These are phyloP conservation scores for Ajuga chamaepitys DNA, from an alignment of 257 asterid genomes.

Conservation along the genomic window DNA sequence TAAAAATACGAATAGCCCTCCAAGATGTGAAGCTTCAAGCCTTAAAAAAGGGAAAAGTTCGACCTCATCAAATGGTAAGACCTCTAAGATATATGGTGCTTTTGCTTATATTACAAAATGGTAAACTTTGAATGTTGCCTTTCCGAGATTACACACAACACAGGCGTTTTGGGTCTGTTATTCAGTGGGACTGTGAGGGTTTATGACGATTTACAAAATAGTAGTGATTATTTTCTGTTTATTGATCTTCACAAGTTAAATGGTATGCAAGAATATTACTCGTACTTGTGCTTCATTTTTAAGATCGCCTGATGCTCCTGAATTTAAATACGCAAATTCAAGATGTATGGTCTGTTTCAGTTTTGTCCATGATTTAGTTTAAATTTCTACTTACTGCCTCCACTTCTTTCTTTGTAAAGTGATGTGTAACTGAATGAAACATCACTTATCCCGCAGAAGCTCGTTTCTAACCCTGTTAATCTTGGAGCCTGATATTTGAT, in stretches of 20 bases:
- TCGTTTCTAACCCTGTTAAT: neutral
- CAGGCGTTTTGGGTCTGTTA: neutral
- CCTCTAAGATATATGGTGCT: neutral
- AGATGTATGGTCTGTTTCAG: neutral
- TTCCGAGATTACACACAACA: too few relatives aligned
- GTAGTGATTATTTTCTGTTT: neutral
- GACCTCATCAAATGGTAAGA: slow-evolving; percentile 57
- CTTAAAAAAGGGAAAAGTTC: slow-evolving; percentile 42
- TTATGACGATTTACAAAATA: too few relatives aligned
- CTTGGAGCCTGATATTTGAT: neutral
- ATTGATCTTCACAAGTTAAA: neutral
- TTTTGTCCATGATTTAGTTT: neutral
- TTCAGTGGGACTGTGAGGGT: slow-evolving; percentile 5
- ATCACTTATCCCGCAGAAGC: neutral
- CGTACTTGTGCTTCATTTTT: neutral
- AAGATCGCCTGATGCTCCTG: neutral
- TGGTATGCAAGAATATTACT: neutral
- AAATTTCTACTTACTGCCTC: neutral
- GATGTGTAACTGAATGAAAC: neutral
- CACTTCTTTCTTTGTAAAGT: neutral
- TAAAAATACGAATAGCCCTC: slow-evolving; percentile 46
- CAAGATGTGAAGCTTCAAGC: slow-evolving; percentile 57
- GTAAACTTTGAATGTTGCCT: too few relatives aligned
- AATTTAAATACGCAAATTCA: neutral
- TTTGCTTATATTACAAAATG: too few relatives aligned